Conservation (phyloP, 169 alveolate species). For the Babesia sp. region DNA sequence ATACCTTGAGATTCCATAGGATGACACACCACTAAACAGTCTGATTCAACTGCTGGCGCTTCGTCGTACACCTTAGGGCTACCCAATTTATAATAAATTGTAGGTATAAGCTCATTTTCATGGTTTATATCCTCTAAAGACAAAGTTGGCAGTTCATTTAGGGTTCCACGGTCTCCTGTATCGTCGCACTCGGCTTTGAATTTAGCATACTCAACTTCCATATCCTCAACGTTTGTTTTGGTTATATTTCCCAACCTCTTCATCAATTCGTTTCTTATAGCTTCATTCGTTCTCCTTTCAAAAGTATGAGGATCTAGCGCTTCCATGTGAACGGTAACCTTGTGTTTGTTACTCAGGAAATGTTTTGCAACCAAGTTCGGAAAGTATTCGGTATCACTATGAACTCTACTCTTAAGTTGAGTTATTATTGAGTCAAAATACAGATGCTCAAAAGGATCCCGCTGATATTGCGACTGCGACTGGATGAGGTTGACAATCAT, state of each 20-base stretch:
- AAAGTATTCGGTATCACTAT: conserved; percentile 55
- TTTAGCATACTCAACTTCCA: conserved; percentile 60
- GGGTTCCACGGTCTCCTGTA: conserved; percentile 61
- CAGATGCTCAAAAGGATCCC: conserved; percentile 54
- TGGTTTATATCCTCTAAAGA: conserved; percentile 67
- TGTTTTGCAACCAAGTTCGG: conserved; percentile 62
- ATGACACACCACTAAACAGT: conserved; percentile 46
- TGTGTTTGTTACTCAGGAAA: conserved; percentile 66
- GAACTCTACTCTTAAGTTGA: conserved; percentile 17
- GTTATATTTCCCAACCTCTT: conserved; percentile 55
- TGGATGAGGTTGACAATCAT: conserved; percentile 49
- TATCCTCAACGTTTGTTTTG: conserved; percentile 65
- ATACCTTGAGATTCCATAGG: conserved; percentile 77
- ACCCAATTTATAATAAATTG: conserved; percentile 49
- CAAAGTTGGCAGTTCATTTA: conserved; percentile 67
- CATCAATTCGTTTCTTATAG: conserved; percentile 43
- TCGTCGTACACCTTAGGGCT: conserved; percentile 12
- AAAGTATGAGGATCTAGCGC: conserved; percentile 66
- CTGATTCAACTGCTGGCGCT: conserved; percentile 12
- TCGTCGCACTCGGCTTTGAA: conserved; percentile 61
- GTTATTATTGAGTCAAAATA: conserved; percentile 33
- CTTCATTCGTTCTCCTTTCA: conserved; percentile 59
- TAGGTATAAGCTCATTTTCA: conserved; percentile 71
- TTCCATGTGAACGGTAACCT: conserved; percentile 67
- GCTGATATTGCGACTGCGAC: conserved; percentile 42